These are phyloP conservation scores for Aspergillus fischeri DNA, from an alignment of 2,329 filamentous ascomycete genomes.

Conservation along the genomic window DNA sequence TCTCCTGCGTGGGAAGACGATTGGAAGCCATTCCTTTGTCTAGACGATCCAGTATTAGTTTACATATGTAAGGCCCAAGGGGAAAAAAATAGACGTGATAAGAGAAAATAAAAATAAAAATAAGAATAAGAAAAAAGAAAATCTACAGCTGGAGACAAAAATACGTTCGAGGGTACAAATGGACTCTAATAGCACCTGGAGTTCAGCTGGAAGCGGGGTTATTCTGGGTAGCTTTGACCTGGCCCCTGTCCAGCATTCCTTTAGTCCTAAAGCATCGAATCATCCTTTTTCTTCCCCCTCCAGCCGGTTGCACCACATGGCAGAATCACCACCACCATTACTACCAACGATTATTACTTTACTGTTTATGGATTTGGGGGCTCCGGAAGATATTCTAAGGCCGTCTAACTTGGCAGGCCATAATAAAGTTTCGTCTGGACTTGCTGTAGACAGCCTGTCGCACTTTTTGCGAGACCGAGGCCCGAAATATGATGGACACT, in stretches of 20 bases:
- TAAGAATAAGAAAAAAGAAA: background rate
- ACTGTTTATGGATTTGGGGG: background rate
- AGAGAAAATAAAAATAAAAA: background rate
- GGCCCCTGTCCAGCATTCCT: background rate
- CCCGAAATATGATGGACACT: background rate
- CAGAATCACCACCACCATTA: slow-evolving; percentile 8
- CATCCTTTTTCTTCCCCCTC: background rate
- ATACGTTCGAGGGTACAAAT: background rate
- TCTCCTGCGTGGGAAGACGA: background rate
- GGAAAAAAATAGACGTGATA: background rate
- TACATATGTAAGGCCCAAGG: background rate
- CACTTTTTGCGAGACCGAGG: background rate
- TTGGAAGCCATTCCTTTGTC: background rate
- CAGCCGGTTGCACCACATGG: slow-evolving; percentile 10
- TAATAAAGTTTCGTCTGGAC: background rate
- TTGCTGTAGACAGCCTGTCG: background rate
- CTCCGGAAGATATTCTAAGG: background rate
- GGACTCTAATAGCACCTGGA: background rate
- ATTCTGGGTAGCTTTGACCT: background rate
- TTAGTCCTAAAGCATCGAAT: background rate
- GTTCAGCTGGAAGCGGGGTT: slow-evolving; percentile 1
- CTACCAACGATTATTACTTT: background rate
- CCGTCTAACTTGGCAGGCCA: background rate
- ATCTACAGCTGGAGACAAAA: background rate
- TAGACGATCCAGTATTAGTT: background rate